Percentiles rank a stretch among this genome's conserved stretches.
phyloP scores from a whole-genome alignment of 768 basidiomycete species.

The Hericium coralloides region DNA sequence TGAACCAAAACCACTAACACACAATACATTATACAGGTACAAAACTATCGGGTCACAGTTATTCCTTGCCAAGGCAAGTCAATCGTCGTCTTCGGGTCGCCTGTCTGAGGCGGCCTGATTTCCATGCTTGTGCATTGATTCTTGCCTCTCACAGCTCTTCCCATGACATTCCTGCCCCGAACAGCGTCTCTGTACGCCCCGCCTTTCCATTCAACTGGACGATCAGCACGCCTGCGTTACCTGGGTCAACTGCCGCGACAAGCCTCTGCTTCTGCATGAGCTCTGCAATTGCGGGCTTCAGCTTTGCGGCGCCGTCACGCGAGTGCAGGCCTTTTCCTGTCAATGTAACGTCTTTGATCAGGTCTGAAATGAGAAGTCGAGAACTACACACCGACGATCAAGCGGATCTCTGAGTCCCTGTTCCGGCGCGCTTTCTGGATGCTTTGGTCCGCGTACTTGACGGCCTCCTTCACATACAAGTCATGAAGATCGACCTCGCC shows the following conservation, averaged over 20 bases:
- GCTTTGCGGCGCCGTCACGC: conserved; percentile 63
- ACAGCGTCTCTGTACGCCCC: too few species aligned
- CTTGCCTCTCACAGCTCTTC: too few species aligned
- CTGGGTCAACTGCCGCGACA: conserved; percentile 65
- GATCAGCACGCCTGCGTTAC: conserved; percentile 78
- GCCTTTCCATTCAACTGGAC: conserved; percentile 49
- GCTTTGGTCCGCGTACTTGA: conserved; percentile 61
- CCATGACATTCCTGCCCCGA: too few species aligned
- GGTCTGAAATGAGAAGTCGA: not conserved
- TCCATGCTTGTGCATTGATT: too few species aligned
- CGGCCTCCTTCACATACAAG: conserved; percentile 88
- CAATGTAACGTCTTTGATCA: not conserved
- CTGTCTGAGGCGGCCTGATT: too few species aligned
- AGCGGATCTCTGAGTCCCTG: conserved; percentile 54
- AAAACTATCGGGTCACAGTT: too few species aligned
- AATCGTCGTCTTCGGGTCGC: too few species aligned
- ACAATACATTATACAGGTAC: too few species aligned
- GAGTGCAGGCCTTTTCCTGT: conserved; percentile 87
- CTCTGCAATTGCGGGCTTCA: conserved; percentile 87
- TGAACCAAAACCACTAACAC: too few species aligned
- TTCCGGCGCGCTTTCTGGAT: conserved; percentile 55
- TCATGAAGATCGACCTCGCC: conserved; percentile 89
- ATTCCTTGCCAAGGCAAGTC: too few species aligned
- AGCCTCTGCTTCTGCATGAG: conserved; percentile 62
- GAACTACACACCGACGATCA: conserved; percentile 72